phyloP scores from a whole-genome alignment of 768 basidiomycete genomes.

The Suillus discolor region DNA sequence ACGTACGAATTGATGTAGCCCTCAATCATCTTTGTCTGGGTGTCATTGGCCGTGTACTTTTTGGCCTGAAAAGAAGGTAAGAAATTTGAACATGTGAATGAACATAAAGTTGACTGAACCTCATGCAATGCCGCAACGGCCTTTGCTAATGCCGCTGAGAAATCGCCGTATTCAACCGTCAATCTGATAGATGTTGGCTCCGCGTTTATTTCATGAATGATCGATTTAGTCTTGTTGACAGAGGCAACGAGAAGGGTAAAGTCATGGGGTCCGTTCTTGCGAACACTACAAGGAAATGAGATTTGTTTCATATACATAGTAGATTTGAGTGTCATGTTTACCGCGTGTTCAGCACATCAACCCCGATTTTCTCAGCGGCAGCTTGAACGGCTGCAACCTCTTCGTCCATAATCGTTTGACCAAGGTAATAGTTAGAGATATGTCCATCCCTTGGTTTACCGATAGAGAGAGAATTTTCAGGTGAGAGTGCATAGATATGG shows the following conservation, averaged over 20 bases:
- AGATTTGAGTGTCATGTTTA: conserved; percentile 25
- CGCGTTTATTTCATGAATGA: conserved; percentile 49
- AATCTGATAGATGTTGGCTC: conserved; percentile 50
- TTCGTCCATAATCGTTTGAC: conserved; percentile 68
- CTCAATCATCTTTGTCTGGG: conserved; percentile 74
- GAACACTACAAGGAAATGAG: conserved; percentile 50
- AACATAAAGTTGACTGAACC: conserved; percentile 35
- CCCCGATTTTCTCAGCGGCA: conserved; percentile 71
- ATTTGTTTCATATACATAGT: conserved; percentile 7
- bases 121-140: conserved; percentile 59
- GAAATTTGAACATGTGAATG: not conserved
- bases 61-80: conserved; percentile 51
- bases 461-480: conserved; percentile 70
- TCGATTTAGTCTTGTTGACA: conserved; percentile 42
- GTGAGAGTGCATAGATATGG: conserved; percentile 69
- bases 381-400: conserved; percentile 79
- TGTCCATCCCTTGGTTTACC: conserved; percentile 81
- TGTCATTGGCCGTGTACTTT: conserved; percentile 71
- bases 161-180: conserved; percentile 78
- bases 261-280: conserved; percentile 61
- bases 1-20: conserved; percentile 78
- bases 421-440: conserved; percentile 84
- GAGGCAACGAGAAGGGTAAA: conserved; percentile 82
- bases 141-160: conserved; percentile 55
- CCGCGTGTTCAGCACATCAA: conserved; percentile 86